Base-by-base conservation (phyloP, 192 early-diverging fungal species). In the Podila epicladia region DNA sequence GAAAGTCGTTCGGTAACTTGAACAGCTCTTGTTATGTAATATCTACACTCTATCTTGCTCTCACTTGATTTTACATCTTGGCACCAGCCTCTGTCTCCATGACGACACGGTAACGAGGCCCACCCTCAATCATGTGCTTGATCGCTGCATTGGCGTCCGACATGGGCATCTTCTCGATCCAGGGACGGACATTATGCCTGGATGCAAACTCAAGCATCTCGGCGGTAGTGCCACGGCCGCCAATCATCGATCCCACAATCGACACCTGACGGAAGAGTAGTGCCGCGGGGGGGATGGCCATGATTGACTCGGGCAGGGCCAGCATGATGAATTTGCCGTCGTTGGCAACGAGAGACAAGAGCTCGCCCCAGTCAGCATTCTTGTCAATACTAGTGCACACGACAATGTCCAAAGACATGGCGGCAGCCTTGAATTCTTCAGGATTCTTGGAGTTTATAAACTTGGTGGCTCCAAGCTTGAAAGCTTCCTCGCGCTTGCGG, bases 181-280 rank as follows among this genome's bases (percentile, higher is more conserved):
- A 87, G 9, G 93, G 87, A 24, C 85, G 83, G 33, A 96, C 89
- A 41, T 87, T 83, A 35, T 88, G 82, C 82, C 92, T 67, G 51
- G 85, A 85, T 2, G 93, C 90, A 67, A 94, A 88, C 53, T 88
- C 85, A 15, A 96, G 76, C 83, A 93, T 93, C 73, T 94, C 88
- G 19, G 83, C 72, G 24, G 92, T 68, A 22, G 87, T 86, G 24
- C 85, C 69, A 64, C 75, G 55, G 24, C 87, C 82, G 49, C 92
- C 95, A 62, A 94, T 89, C 61, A 92, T 80, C 3, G 93, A 95
- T 19, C 92, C 93, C 5, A 78, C 87, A 20, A 92, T 85, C 15
- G 75, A 77, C 5, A 90, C 83, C 49, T 89, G 75, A 55, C 78
- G 79, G 26, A 53, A 64, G 24, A 92, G 64, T 50, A 95, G 69